These are phyloP conservation scores for Trichocomaceae sp. DNA, from an alignment of 2,329 filamentous ascomycete genomes.

Conservation along the genomic window DNA sequence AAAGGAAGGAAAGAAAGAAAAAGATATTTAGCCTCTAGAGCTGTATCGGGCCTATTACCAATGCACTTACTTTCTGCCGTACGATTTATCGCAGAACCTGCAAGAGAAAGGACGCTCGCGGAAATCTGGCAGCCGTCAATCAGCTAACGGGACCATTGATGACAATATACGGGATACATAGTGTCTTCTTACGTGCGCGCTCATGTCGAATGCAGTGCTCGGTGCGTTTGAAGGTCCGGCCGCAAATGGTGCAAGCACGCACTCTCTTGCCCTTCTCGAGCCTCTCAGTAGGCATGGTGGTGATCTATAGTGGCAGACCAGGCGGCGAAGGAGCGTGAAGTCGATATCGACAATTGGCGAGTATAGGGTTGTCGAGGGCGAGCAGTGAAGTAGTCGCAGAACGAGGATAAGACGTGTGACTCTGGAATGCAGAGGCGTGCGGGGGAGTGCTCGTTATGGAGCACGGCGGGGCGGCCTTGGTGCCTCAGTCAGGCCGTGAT, in stretches of 20 bases:
- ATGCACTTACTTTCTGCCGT: slow-evolving; percentile 27
- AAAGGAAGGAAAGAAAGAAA: neutral
- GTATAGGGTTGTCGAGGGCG: no score
- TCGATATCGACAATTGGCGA: neutral
- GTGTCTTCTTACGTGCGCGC: slow-evolving; percentile 22
- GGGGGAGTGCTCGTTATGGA: slow-evolving; percentile 4
- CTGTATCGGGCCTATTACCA: neutral
- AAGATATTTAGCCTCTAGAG: neutral
- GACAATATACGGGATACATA: neutral
- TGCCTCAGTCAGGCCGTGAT: neutral
- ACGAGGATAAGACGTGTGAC: neutral
- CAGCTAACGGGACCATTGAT: neutral
- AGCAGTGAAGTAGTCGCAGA: neutral
- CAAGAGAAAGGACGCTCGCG: slow-evolving; percentile 29
- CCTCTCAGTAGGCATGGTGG: slow-evolving; percentile 13
- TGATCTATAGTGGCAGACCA: neutral
- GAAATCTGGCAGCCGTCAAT: slow-evolving; percentile 18
- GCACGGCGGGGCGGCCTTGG: neutral
- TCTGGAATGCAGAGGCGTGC: slow-evolving; percentile 6
- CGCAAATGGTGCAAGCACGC: slow-evolving; percentile 24
- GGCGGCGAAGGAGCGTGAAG: neutral
- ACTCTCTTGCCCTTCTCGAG: slow-evolving; percentile 13
- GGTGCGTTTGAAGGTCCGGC: slow-evolving; percentile 27
- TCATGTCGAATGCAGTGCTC: slow-evolving; percentile 32
- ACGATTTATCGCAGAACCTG: slow-evolving; percentile 27